Evolutionary conservation across 768 basidiomycete species (phyloP).

Genomic region (Xerocomellus intermedius): DNA sequence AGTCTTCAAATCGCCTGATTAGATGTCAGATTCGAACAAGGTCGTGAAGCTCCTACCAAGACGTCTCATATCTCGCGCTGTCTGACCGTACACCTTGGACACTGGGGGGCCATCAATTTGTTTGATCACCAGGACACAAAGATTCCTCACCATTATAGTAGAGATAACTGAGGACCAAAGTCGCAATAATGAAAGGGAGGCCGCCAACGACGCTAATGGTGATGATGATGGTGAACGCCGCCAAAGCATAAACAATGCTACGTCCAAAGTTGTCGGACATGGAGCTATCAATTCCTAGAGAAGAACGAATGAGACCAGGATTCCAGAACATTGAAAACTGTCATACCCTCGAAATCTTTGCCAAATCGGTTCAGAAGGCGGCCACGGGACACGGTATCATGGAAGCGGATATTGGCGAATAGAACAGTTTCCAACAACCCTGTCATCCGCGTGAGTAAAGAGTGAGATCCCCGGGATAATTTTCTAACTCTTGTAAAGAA

Average conservation of each 20-base stretch:
- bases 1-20: conserved; percentile 31
- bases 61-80: conserved; percentile 82
- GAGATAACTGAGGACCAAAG: conserved; percentile 50
- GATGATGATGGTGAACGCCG: conserved; percentile 65
- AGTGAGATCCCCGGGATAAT: neutral
- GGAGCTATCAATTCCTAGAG: conserved; percentile 72
- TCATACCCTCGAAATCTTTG: conserved; percentile 79
- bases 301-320: conserved; percentile 12
- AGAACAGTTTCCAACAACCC: conserved; percentile 75
- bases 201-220: conserved; percentile 82
- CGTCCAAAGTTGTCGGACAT: conserved; percentile 85
- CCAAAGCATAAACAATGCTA: conserved; percentile 69
- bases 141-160: conserved; percentile 66
- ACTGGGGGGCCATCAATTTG: conserved; percentile 24
- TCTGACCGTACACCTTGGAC: conserved; percentile 69
- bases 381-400: conserved; percentile 87
- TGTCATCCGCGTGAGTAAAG: conserved; percentile 14
- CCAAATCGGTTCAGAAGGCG: conserved; percentile 82
- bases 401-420: conserved; percentile 89
- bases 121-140: neutral
- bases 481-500: conserved; percentile 66
- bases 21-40: neutral
- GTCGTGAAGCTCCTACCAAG: conserved; percentile 46
- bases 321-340: neutral
- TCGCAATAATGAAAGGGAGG: conserved; percentile 64